Base-by-base conservation (phyloP, 2,329 filamentous ascomycete species). In the Pseudogymnoascus sp. region DNA sequence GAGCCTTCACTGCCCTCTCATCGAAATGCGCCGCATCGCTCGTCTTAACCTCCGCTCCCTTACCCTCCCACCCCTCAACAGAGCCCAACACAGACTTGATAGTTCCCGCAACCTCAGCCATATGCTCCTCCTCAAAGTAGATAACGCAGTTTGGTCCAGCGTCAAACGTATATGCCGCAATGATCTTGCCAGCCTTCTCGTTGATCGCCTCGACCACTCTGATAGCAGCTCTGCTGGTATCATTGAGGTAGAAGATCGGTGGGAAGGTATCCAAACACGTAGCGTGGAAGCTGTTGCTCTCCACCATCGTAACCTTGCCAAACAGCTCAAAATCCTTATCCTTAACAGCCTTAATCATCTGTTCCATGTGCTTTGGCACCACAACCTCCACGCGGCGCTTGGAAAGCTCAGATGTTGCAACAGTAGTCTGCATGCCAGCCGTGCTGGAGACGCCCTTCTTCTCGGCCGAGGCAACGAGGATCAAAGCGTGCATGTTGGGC, bases 211-310 rank as follows among this genome's bases (percentile, higher is more conserved):
- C 92, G 31, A 97, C 93, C 14, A 92, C 87, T 62, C 91, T 84
- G 66, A 99, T 91, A 5, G 93, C 92, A 1, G 93, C 92, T 39
- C 90, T 83, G 19, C 89, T 93, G 14, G 93, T 88, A 75, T 99
- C 95, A 78, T 97, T 99, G 83, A 99, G 88, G 81, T 99, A 99
- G 78, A 96, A 97, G 74, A 99, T 99, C 16, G 96, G 95, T 51
- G 96, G 95, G 78, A 92, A 92, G 1, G 95, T 98, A 75, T 99
- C 95, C 71, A 96, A 81, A 76, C 95, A 98, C 64, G 89, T 92
- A 39, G 95, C 91, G 77, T 99, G 95, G 86, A 99, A 99, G 65
- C 87, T 91, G 80, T 99, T 99, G 74, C 90, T 96, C 75, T 99
- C 95, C 76, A 88, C 89, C 93, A 97, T 99, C 14, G 95, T 96